Base-by-base conservation (phyloP, 176 grass and related monocot genomes). In the Rhynchospora tenuis region DNA sequence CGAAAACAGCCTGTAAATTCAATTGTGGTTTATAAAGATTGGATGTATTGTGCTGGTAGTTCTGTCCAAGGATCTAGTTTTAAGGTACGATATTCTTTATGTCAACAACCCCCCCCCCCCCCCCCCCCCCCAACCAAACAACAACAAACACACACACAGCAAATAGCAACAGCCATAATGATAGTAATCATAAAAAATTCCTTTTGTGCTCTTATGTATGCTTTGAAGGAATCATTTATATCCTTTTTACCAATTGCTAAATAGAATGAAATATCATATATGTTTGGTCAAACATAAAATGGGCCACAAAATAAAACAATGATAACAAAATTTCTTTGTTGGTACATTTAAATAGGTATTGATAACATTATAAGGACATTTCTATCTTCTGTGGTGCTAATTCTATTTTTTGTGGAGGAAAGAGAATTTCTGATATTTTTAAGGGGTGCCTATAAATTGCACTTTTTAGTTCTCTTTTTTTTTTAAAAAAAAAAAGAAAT, bases 1-100 rank as follows among this genome's bases (percentile, higher is more conserved):
- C 87, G 83, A 50, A 93, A 93, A 64, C 86, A 91, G 82, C 12
- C 86, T 6, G 90, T 95, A 89, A 95, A 86, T 77, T 89, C 89
- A 42, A 99, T 93, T 82, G 70, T 86, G 28, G 54, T 98, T 26
- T 91, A 93, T 73, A 99, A 93, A 88, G 96, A 91, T 87, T 99
- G 89, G 91, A 87, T 99, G 84, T 99, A 99, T 59, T 90, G 86
- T 90, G 93, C 89, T 82, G 86, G 93, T 89, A 76, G 81, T 83
- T 80, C 73, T 83, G 88, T 99, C 5, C 88, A 95, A 87, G 96
- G 96, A 77, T 99, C 96, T 43, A 14, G 87, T 78, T 84, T 90
- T 67, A 99, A 99, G 96, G 96, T 99, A 92, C 83, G 10, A 44
- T 78, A 73, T 57, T 24, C 73, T 55, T 72, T 38, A 3, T 46